These are phyloP conservation scores for Gaeumannomyces sp. DNA, from an alignment of 2,329 filamentous ascomycete genomes.

Conservation along the genomic window DNA sequence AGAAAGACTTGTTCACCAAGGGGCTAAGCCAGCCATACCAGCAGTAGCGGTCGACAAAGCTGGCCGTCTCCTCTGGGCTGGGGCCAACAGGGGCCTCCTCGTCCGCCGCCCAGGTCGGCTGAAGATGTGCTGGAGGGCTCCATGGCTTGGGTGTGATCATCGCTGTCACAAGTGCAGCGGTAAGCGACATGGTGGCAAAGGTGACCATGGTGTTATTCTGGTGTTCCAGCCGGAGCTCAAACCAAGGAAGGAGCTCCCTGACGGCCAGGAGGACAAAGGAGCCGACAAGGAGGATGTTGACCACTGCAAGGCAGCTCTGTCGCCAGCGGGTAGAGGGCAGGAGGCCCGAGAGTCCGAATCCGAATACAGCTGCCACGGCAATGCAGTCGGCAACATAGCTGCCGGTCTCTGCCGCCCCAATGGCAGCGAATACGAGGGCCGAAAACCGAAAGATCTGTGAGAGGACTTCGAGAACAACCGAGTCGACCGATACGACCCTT, in stretches of 20 bases:
- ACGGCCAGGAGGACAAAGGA: neutral
- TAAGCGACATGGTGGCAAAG: neutral
- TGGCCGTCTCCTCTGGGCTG: constrained; percentile 24
- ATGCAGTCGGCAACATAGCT: neutral
- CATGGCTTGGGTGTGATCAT: neutral
- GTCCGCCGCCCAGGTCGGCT: neutral
- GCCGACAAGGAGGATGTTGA: neutral
- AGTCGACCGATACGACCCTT: neutral
- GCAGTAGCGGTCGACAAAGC: constrained; percentile 25
- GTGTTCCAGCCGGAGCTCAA: neutral
- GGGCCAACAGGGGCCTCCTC: neutral
- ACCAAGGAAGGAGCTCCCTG: neutral
- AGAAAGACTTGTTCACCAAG: constrained; percentile 20
- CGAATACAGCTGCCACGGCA: neutral
- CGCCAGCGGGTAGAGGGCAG: neutral
- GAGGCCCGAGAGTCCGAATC: neutral
- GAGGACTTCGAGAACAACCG: neutral
- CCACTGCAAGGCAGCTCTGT: neutral
- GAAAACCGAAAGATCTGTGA: neutral
- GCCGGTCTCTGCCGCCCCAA: neutral
- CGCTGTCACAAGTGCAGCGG: neutral
- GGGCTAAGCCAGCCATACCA: constrained; percentile 28
- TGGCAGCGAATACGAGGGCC: neutral
- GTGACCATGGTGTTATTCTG: neutral
- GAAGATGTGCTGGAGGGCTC: neutral